Evolutionary conservation across 179 eudicot genomes (phyloP).

Genomic region (Silene noctiflora): DNA sequence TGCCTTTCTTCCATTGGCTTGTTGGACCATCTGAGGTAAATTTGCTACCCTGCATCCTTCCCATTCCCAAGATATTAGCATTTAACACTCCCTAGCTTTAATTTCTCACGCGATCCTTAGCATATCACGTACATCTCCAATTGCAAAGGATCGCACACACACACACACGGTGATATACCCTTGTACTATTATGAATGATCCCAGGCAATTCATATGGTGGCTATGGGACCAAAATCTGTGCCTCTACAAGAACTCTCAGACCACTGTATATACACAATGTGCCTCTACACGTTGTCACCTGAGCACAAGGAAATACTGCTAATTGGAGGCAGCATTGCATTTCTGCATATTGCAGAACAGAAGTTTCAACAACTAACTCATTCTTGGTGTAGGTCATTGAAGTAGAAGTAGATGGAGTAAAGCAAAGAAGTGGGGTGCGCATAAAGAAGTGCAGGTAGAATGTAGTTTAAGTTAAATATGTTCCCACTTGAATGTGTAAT

Average conservation of each 20-base stretch:
- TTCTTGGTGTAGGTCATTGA: slow-evolving; percentile 58
- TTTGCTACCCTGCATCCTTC: background rate
- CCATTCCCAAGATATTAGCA: background rate
- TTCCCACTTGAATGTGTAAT: background rate
- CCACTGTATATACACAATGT: background rate
- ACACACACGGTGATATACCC: background rate
- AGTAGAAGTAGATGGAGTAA: slow-evolving; percentile 83
- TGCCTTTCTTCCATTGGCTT: slow-evolving; percentile 95
- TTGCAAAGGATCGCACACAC: too few species aligned
- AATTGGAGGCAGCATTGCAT: background rate
- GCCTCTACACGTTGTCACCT: background rate
- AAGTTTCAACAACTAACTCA: background rate
- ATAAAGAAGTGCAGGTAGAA: slow-evolving; percentile 91
- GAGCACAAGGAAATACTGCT: background rate
- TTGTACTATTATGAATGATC: background rate
- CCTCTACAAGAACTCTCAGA: background rate
- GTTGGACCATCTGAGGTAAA: slow-evolving; percentile 93
- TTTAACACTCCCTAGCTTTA: too few species aligned
- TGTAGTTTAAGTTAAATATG: background rate
- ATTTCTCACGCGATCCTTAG: too few species aligned
- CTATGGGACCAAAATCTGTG: too few species aligned
- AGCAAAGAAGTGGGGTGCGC: slow-evolving; percentile 87
- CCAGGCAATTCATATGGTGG: background rate
- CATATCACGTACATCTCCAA: too few species aligned
- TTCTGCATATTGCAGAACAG: background rate